These are phyloP conservation scores for Rhynchosporium agropyri DNA, from an alignment of 2,329 filamentous ascomycete genomes.

Conservation along the genomic window DNA sequence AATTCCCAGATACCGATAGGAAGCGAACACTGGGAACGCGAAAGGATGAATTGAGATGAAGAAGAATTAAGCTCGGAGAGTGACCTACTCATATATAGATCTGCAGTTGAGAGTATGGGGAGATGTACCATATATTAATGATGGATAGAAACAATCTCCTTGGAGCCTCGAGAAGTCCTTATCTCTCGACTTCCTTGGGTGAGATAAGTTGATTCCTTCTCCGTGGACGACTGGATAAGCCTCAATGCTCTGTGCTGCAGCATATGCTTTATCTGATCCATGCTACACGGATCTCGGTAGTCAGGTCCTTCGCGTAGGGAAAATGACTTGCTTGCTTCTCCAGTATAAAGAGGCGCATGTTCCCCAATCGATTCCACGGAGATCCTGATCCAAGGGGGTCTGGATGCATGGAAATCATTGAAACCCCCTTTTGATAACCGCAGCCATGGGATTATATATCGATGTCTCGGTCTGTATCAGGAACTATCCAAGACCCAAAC, in stretches of 20 bases:
- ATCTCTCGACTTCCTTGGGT: conserved; percentile 17
- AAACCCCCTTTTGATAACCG: neutral
- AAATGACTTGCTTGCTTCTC: neutral
- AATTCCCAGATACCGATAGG: conserved; percentile 5
- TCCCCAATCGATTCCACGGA: conserved; percentile 25
- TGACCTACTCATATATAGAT: conserved; percentile 10
- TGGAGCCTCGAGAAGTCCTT: conserved; percentile 18
- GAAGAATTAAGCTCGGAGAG: neutral
- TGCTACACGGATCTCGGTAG: conserved; percentile 2
- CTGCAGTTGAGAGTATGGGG: conserved; percentile 11
- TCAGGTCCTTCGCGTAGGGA: neutral
- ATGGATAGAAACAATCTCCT: conserved; percentile 19
- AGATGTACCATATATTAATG: conserved; percentile 7
- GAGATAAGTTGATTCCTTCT: conserved; percentile 19
- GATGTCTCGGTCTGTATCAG: neutral
- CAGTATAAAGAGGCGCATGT: conserved; percentile 20
- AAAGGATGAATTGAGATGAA: conserved; percentile 13
- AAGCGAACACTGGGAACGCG: conserved; percentile 13
- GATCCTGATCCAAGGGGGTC: conserved; percentile 12
- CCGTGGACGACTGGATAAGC: conserved; percentile 20
- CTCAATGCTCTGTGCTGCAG: neutral
- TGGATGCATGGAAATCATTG: neutral
- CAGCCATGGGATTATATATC: neutral
- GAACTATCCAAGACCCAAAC: neutral
- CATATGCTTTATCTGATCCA: neutral